Conservation (phyloP, 164 flowering plant genomes). For the Amborella trichopoda region DNA sequence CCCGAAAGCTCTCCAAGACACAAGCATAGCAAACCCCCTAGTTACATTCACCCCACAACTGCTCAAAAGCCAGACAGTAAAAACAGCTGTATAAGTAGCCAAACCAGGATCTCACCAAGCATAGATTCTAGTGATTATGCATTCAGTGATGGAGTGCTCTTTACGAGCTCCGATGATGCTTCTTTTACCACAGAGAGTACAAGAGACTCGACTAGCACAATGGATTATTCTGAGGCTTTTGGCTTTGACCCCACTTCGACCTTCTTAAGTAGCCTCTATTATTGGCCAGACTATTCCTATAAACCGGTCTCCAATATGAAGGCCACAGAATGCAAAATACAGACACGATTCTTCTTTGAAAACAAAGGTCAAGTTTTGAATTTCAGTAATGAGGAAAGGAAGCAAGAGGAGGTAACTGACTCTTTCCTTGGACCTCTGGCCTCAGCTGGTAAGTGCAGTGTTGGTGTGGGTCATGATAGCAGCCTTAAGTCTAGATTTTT, state of each 20-base stretch:
- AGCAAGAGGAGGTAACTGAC: slow-evolving; percentile 12
- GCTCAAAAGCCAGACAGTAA: slow-evolving; percentile 11
- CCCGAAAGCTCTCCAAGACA: slow-evolving; percentile 20
- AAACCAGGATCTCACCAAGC: slow-evolving; percentile 8
- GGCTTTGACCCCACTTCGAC: no score
- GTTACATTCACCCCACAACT: slow-evolving; percentile 6
- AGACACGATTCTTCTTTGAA: slow-evolving; percentile 30
- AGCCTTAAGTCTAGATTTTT: slow-evolving; percentile 15
- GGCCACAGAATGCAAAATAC: slow-evolving; percentile 22
- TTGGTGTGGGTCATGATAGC: slow-evolving; percentile 27
- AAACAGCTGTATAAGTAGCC: no score
- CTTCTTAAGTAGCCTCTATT: slow-evolving; percentile 34
- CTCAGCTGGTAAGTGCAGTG: slow-evolving; percentile 10
- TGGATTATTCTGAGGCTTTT: slow-evolving; percentile 43
- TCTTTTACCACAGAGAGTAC: slow-evolving; percentile 85
- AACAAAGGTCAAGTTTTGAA: slow-evolving; percentile 28
- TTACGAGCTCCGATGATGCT: slow-evolving; percentile 86
- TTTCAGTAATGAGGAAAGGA: slow-evolving; percentile 16
- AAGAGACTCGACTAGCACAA: slow-evolving; percentile 65
- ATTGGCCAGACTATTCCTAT: slow-evolving; percentile 24
- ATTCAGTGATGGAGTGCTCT: slow-evolving; percentile 76
- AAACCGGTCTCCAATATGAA: slow-evolving; percentile 34
- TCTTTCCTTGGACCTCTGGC: slow-evolving; percentile 9
- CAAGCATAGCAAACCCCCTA: slow-evolving; percentile 13
- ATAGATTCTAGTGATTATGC: slow-evolving; percentile 53